Conservation (phyloP, 306 rosid species). For the Lithocarpus polystachyus region DNA sequence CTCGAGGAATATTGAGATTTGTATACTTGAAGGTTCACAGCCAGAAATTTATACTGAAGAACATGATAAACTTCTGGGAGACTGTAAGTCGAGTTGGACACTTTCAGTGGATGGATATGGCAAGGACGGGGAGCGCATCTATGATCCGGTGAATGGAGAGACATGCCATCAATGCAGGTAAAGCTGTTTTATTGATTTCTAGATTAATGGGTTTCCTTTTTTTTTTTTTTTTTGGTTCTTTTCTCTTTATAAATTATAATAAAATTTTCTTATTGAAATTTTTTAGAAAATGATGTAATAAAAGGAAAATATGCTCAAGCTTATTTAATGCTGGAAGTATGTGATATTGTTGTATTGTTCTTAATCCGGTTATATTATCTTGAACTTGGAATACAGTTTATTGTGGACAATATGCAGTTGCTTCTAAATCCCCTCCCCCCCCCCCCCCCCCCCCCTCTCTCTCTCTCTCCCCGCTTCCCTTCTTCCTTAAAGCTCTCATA, state of each 20-base stretch:
- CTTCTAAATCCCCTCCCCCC: too few species aligned
- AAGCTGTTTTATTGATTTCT: background rate
- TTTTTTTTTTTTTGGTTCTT: background rate
- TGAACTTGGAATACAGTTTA: too few species aligned
- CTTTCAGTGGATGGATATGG: slow-evolving; percentile 68
- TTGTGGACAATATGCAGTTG: too few species aligned
- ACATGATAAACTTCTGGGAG: slow-evolving; percentile 68
- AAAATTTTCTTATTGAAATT: too few species aligned
- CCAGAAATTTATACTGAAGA: slow-evolving; percentile 77
- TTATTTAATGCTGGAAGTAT: too few species aligned
- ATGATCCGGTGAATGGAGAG: slow-evolving; percentile 58
- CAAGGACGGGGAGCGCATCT: slow-evolving; percentile 55
- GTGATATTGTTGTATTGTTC: too few species aligned
- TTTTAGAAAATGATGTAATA: too few species aligned
- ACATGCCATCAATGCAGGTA: slow-evolving; percentile 90
- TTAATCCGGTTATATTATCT: too few species aligned
- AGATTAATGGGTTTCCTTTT: background rate
- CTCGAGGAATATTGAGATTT: slow-evolving; percentile 27
- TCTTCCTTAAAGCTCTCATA: too few species aligned
- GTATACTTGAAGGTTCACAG: slow-evolving; percentile 46
- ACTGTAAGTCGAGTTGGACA: slow-evolving; percentile 55
- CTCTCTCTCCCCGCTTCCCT: too few species aligned
- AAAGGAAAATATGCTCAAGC: too few species aligned
- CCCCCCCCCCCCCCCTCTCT: too few species aligned
- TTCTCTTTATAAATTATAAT: background rate